These are phyloP conservation scores for maize (Zea mays) DNA, from an alignment of 176 grass and related monocot genomes.

Conservation along the genomic window Zm-B73-REFERENCE-NAM-5.0 NC_050101.1:96072001-96072500, in stretches of 20 bases:
- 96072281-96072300: conserved; percentile 97
- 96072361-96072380: conserved; percentile 21
- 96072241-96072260: conserved; percentile 88
- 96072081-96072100: neutral
- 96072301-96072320: conserved; percentile 92
- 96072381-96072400: neutral
- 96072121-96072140: conserved; percentile 11
- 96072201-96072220: conserved; percentile 88
- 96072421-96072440: neutral
- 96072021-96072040: conserved; percentile 63
- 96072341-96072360: neutral
- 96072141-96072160: conserved; percentile 17
- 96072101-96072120: neutral
- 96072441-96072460: neutral
- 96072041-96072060: conserved; percentile 91
- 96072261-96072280: conserved; percentile 97
- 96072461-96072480: neutral
- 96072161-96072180: conserved; percentile 80
- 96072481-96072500: neutral
- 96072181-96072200: conserved; percentile 97
- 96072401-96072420: neutral
- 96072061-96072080: conserved; percentile 84
- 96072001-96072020: conserved; percentile 87
- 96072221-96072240: conserved; percentile 92
- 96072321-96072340: conserved; percentile 65